Percentiles rank a stretch among this genome's conserved stretches.
These are phyloP conservation scores for Staphylotrichum tortipilum DNA, from an alignment of 495 filamentous ascomycete genomes.

Conservation along the genomic window DNA sequence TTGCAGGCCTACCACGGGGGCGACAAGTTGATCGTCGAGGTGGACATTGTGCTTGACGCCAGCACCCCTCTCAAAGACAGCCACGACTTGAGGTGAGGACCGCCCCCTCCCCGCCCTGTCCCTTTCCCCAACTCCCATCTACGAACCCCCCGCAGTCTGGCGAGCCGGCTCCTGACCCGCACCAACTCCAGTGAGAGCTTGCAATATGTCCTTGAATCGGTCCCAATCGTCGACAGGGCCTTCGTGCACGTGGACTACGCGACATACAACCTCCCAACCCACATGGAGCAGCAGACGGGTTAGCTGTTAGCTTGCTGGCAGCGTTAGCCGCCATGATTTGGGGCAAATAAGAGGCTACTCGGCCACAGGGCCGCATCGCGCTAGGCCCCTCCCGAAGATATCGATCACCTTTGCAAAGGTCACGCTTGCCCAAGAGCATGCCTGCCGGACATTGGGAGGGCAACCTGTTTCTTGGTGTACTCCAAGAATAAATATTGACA, in stretches of 20 bases:
- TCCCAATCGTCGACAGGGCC: constrained; percentile 61
- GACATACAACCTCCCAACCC: constrained; percentile 72
- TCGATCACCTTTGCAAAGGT: too few relatives aligned
- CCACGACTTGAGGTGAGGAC: constrained; percentile 62
- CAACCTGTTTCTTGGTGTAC: too few relatives aligned
- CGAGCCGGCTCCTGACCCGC: not conserved
- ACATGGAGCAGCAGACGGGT: constrained; percentile 65
- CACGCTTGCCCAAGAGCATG: too few relatives aligned
- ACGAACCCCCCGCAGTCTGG: too few relatives aligned
- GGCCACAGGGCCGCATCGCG: too few relatives aligned
- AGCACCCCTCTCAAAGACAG: constrained; percentile 70
- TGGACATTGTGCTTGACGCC: constrained; percentile 70
- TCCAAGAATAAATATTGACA: too few relatives aligned
- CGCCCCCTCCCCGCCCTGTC: not conserved
- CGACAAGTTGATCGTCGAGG: constrained; percentile 76
- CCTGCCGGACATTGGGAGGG: too few relatives aligned
- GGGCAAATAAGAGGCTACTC: too few relatives aligned
- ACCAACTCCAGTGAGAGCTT: constrained; percentile 52
- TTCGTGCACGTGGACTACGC: constrained; percentile 80
- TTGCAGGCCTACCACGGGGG: constrained; percentile 83
- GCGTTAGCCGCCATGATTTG: too few relatives aligned
- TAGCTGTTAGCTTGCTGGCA: too few relatives aligned
- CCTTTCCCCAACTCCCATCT: too few relatives aligned
- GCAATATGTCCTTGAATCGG: constrained; percentile 83
- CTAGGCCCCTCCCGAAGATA: too few relatives aligned